phyloP scores from a whole-genome alignment of 768 basidiomycete genomes.

The Rhodotorula sphaerocarpa region DNA sequence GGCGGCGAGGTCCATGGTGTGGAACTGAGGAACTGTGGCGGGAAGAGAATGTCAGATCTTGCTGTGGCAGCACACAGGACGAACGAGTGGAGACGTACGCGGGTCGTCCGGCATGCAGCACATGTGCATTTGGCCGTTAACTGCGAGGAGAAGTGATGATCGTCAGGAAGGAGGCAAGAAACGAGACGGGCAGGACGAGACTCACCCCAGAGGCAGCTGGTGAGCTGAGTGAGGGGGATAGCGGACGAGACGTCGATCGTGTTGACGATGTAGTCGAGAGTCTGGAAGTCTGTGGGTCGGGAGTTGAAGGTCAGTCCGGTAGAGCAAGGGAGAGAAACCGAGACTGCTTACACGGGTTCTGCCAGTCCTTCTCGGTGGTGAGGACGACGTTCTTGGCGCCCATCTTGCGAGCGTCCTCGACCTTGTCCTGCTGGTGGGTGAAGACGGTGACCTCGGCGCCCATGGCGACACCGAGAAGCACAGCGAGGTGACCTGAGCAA shows the following conservation, averaged over 20 bases:
- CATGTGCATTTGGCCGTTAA: slow-evolving; percentile 53
- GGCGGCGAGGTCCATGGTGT: slow-evolving; percentile 29
- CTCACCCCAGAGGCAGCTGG: too few species aligned
- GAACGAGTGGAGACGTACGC: too few species aligned
- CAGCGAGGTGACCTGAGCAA: slow-evolving; percentile 6
- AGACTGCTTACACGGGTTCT: slow-evolving; percentile 10
- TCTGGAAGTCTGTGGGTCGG: background rate
- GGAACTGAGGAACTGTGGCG: slow-evolving; percentile 26
- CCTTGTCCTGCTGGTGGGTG: slow-evolving; percentile 41
- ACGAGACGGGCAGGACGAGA: too few species aligned
- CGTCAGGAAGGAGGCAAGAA: too few species aligned
- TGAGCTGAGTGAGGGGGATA: slow-evolving; percentile 51
- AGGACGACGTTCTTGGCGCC: slow-evolving; percentile 54
- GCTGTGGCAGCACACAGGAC: too few species aligned
- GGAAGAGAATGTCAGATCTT: too few species aligned
- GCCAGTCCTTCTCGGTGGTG: slow-evolving; percentile 42
- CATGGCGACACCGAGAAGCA: slow-evolving; percentile 37
- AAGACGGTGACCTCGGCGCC: slow-evolving; percentile 41
- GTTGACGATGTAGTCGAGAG: slow-evolving; percentile 43
- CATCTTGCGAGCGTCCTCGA: slow-evolving; percentile 54
- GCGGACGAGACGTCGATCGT: slow-evolving; percentile 40
- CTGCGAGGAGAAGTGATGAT: slow-evolving; percentile 49
- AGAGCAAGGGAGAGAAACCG: background rate
- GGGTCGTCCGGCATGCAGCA: slow-evolving; percentile 42
- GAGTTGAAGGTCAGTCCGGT: slow-evolving; percentile 3